Percentiles rank a stretch among this genome's conserved stretches.
phyloP scores from a whole-genome alignment of 345 rosid genomes.

The Orychophragmus violaceus region DNA sequence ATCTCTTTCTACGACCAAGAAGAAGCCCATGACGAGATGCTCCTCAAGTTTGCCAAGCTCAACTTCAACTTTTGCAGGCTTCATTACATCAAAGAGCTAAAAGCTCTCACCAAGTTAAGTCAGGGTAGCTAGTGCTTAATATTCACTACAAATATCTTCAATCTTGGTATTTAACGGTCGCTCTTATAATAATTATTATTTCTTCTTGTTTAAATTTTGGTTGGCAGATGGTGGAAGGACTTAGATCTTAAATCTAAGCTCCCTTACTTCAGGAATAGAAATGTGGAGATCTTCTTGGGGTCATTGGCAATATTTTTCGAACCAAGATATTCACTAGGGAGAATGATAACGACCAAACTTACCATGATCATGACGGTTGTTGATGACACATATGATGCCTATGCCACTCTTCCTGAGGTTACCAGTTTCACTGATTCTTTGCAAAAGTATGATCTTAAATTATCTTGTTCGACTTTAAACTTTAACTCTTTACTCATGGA shows the following conservation, averaged over 20 bases:
- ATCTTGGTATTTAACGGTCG: too few species aligned
- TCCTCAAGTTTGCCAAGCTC: not conserved
- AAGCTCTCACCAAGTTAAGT: not conserved
- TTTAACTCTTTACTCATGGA: too few species aligned
- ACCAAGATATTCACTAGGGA: not conserved
- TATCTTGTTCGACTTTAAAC: too few species aligned
- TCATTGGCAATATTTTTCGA: not conserved
- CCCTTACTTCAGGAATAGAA: not conserved
- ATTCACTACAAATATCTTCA: too few species aligned
- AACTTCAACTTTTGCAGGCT: not conserved
- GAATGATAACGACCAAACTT: not conserved
- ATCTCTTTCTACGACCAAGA: not conserved
- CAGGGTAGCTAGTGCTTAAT: too few species aligned
- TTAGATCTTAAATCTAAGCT: not conserved
- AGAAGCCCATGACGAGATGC: not conserved
- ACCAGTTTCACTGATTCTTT: not conserved
- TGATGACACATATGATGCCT: constrained; percentile 11
- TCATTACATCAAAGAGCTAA: not conserved
- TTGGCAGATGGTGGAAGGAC: not conserved
- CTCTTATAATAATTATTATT: too few species aligned
- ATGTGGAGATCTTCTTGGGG: not conserved
- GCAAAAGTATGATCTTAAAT: too few species aligned
- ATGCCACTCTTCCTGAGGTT: constrained; percentile 3
- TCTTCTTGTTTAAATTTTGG: too few species aligned
- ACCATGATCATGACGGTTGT: not conserved